Base-by-base conservation (phyloP, 1,284 basidiomycete genomes). In the Cryptococcus sp. region DNA sequence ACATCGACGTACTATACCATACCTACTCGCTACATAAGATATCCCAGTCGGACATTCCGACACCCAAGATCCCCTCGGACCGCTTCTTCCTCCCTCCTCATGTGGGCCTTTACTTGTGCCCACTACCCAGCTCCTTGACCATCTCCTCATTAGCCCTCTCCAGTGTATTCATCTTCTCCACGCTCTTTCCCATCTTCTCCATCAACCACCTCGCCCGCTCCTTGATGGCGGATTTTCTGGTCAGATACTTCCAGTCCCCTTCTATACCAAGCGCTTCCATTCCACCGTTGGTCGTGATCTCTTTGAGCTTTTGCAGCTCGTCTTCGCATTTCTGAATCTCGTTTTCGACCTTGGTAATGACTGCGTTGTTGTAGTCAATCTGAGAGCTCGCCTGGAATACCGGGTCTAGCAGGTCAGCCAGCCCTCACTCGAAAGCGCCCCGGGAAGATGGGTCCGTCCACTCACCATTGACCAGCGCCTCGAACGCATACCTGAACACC, bases 331-430 rank as follows among this genome's bases (percentile, higher is more conserved):
- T 65, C 49, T 79, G 78, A 60, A 97, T 79, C 3, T 78, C 83
- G 16, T 68, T 73, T 56, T 91, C 85, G 0, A 83, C 77, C 25
- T 77, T 75, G 9, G 82, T 74, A 48, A 93, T 86, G 0, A 85
- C 68, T 48, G 82, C 83, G 46, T 83, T 79, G 67, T 92, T 92
- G 69, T 82, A 82, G 21, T 81, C 78, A 53, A 92, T 84, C 56
- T 91, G 87, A 71, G 89, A 86, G 0, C 80, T 82, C 1, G 91
- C 87, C 58, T 78, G 77, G 76, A 97, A 97, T 35, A 87, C 76
- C 2, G 78, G 69, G 66, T 97, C 92, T 86, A 47, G 2, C 14
- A 31, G 14, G n/a, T n/a, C n/a, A 35, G 16, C 33, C 5, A 50
- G 46, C 22, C 33, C 7, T 26, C 22, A 14, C 28, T 38, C 10